Base-by-base conservation (phyloP, 2,329 filamentous ascomycete species). In the Colletotrichum tropicicola region DNA sequence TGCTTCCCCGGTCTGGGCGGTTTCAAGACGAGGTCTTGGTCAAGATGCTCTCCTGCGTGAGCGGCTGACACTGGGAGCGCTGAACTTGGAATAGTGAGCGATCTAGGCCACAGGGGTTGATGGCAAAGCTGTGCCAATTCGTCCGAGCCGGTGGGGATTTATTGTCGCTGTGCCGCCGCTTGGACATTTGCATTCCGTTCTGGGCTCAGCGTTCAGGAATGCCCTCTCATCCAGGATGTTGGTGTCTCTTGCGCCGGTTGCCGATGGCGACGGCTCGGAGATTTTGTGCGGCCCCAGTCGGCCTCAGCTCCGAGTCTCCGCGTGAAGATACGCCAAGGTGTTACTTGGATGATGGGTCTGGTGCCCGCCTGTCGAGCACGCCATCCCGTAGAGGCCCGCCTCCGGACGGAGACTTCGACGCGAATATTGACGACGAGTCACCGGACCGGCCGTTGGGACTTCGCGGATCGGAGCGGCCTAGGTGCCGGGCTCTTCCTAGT, bases 311-410 rank as follows among this genome's bases (percentile, higher is more conserved):
- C 15, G 10, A 19, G 35, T 41, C 23, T 13, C 37, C 10, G 3
- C n/a, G 23, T 41, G 51, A 28, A 19, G 51, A 43, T n/a, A 17
- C 23, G 23, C 15, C 35, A 21, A 21, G 15, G 43, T 21, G 27
- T 43, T 10, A 15, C 25, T 9, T 21, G 8, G 51, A 54, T 43
- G 23, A 35, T 35, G 32, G 32, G 37, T 43, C 23, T 30, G n/a
- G 17, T 8, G n/a, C 25, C 37, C 35, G 35, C 37, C 17, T 54
- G 35, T 43, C 23, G n/a, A 54, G 51, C 51, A 54, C 35, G 51
- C 35, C n/a, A 54, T 54, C 51, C 51, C 51, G 51, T 30, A 13
- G 21, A 6, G 51, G 37, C 51, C 37, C 37, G 35, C 51, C 51
- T 19, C 12, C 51, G 51, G 37, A 27, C 35, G 25, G 17, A 21